Conservation (phyloP, 1,284 basidiomycete species). For the Microbotryum intermedium region DNA sequence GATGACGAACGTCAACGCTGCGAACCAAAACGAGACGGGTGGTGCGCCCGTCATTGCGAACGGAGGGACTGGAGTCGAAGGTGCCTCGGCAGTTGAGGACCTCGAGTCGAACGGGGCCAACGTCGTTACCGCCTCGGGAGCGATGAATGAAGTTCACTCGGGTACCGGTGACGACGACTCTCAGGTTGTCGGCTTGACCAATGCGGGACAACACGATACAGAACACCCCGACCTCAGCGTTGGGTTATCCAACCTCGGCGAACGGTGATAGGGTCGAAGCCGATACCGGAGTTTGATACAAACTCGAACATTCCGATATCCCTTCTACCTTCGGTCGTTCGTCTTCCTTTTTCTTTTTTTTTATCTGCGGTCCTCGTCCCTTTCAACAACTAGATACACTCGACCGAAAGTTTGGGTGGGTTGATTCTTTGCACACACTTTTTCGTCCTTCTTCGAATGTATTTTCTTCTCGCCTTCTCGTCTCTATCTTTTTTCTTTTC, state of each 20-base stretch:
- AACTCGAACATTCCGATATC: too few species aligned
- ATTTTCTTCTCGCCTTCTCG: too few species aligned
- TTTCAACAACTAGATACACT: too few species aligned
- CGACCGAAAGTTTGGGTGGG: too few species aligned
- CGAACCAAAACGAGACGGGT: too few species aligned
- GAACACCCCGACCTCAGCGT: not conserved
- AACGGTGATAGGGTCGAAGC: not conserved
- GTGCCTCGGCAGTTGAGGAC: not conserved
- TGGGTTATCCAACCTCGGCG: conserved; percentile 7
- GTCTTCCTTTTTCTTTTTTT: too few species aligned
- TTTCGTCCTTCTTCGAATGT: too few species aligned
- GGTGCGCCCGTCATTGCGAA: not conserved
- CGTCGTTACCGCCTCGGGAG: conserved; percentile 9
- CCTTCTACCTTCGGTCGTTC: too few species aligned
- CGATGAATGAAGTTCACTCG: conserved; percentile 11
- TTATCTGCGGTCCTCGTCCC: too few species aligned
- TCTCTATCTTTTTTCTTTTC: too few species aligned
- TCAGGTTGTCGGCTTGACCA: conserved; percentile 20
- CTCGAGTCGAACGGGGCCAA: not conserved
- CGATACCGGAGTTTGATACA: too few species aligned
- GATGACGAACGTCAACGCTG: conserved; percentile 10
- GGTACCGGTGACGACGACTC: conserved; percentile 11
- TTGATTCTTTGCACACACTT: too few species aligned
- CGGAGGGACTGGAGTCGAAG: not conserved
- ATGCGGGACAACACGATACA: not conserved